Base-by-base conservation (phyloP, 2,329 filamentous ascomycete species). In the Aspergillus flavus region DNA sequence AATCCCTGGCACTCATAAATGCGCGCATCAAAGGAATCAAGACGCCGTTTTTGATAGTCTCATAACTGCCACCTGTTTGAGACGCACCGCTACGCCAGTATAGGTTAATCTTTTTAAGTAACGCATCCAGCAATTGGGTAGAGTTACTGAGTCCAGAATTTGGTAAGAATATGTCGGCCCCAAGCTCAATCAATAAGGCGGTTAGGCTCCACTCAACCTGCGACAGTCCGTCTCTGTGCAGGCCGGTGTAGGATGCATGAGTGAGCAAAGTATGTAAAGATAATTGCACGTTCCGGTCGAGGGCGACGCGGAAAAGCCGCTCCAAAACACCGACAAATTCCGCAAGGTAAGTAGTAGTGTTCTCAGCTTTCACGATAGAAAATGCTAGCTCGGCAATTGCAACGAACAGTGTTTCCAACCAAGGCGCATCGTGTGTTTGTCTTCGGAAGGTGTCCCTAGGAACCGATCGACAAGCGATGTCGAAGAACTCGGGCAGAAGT, bases 341-440 rank as follows among this genome's bases (percentile, higher is more conserved):
- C 36, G 71, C 60, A 48, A 73, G 70, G 57, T 73, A 72, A 3
- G 66, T 67, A 5, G 64, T 57, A 1, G 64, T 63, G 30, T 71
- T 71, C 36, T 73, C 72, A 14, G 73, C 68, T 53, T 76, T 74
- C 19, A 72, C 69, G 14, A 72, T 73, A 14, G 74, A 79, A 52
- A 74, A 81, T 11, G 76, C 75, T 48, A 78, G 68, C 61, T 81
- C 76, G 9, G 77, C 74, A 50, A 83, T 72, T 34, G 74, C 73
- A 28, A 78, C 75, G 60, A 84, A 84, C n/a, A 83, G 71, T 3
- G 76, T 77, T 68, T 84, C 82, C 57, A 86, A 69, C 83, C 83
- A 85, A 16, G 78, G 74, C 45, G 79, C 79, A 69, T 85, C 83
- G 28, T 78, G 71, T 9, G 77, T 77, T 66, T 81, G 78, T 43